Percentiles rank a stretch among this genome's conserved stretches.
phyloP scores from a whole-genome alignment of 2,329 filamentous ascomycete species.

The Cytospora piceicola region DNA sequence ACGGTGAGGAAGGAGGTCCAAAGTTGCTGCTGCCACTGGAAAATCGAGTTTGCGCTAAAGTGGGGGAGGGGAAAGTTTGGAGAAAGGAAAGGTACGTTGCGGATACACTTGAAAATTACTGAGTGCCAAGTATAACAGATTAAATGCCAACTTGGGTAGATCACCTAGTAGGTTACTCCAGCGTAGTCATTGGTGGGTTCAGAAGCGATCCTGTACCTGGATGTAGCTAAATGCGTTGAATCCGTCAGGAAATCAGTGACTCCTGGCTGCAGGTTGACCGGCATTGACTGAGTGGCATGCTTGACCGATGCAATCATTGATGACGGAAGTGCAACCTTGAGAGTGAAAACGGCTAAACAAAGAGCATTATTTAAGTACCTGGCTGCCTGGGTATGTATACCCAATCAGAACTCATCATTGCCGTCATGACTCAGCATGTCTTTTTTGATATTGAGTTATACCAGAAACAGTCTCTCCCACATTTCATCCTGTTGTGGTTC shows the following conservation, averaged over 20 bases:
- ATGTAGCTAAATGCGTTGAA: background rate
- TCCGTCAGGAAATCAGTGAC: background rate
- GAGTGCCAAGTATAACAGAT: background rate
- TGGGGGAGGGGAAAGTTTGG: constrained; percentile 26
- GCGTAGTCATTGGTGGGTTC: background rate
- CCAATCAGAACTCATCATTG: background rate
- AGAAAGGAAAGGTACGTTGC: background rate
- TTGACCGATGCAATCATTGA: background rate
- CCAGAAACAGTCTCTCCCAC: background rate
- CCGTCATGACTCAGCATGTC: background rate
- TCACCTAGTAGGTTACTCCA: background rate
- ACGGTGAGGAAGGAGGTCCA: constrained; percentile 3
- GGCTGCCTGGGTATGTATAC: background rate
- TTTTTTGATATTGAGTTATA: background rate
- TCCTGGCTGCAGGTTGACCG: background rate
- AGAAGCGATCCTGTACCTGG: background rate
- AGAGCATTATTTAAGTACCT: background rate
- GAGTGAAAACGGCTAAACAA: background rate
- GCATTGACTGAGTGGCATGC: too few relatives aligned
- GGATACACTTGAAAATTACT: background rate
- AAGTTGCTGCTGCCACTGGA: background rate
- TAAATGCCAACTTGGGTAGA: background rate
- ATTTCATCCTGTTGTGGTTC: background rate
- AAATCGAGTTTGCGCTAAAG: constrained; percentile 26
- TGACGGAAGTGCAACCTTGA: too few relatives aligned